A percentile compares a stretch with the other conserved stretches of the same genome.
Evolutionary conservation across 768 basidiomycete species (phyloP).

Genomic region (Chalciporus pseudorubinellus): DNA sequence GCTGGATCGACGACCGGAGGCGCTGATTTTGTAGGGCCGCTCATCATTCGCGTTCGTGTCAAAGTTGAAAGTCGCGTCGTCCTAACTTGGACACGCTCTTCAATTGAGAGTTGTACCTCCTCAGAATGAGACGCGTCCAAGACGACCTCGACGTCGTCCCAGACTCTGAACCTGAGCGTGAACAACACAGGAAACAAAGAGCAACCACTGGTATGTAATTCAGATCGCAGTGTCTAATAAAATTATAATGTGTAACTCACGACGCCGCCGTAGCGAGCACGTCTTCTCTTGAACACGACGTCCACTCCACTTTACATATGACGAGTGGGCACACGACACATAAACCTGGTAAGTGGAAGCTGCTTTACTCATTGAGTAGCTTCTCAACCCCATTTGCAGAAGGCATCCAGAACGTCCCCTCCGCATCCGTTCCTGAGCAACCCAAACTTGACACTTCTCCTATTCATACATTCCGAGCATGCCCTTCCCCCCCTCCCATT

Average conservation of each 20-base stretch:
- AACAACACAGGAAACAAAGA: conserved; percentile 30
- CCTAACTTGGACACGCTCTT: no score
- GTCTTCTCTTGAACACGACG: neutral
- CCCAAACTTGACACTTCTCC: neutral
- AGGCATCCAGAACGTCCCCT: neutral
- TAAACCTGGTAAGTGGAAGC: neutral
- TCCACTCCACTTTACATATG: neutral
- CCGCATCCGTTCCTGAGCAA: neutral
- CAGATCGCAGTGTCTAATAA: no score
- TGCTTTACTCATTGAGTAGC: neutral
- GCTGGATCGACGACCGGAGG: conserved; percentile 48
- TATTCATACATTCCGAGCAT: neutral
- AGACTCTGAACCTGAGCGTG: conserved; percentile 73
- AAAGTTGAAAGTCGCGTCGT: neutral
- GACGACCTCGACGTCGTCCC: conserved; percentile 46
- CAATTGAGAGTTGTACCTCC: neutral
- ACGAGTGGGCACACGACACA: neutral
- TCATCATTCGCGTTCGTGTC: conserved; percentile 15
- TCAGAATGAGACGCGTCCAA: neutral
- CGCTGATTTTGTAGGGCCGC: conserved; percentile 16
- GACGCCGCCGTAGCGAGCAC: neutral
- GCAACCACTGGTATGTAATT: neutral
- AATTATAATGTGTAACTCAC: no score
- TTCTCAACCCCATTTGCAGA: neutral
- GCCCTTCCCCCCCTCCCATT: conserved; percentile 11